A percentile compares a stretch with the other conserved stretches of the same genome.
Evolutionary conservation across 805 yeast genomes (phyloP).

Genomic region (Metschnikowia anglica): DNA sequence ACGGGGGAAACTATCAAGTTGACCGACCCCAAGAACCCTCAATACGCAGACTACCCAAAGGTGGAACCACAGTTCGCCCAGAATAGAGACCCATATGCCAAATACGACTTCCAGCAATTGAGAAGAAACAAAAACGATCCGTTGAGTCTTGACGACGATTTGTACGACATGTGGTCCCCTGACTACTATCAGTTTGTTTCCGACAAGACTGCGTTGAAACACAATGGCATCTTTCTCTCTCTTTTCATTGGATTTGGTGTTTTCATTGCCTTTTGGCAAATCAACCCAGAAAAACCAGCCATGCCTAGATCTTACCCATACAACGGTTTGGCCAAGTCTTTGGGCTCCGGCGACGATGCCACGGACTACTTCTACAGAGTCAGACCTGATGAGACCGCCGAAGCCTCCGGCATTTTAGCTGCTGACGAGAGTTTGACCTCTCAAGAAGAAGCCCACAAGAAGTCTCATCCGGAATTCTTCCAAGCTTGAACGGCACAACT

Average conservation of each 20-base stretch:
- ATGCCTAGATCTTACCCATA: constrained; percentile 73
- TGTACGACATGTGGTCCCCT: constrained; percentile 83
- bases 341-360: constrained; percentile 55
- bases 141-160: constrained; percentile 67
- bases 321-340: constrained; percentile 70
- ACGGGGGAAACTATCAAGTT: constrained; percentile 40
- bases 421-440: constrained; percentile 29
- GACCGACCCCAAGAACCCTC: constrained; percentile 44
- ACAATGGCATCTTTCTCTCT: constrained; percentile 51
- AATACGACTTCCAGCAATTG: constrained; percentile 77
- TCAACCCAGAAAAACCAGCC: constrained; percentile 65
- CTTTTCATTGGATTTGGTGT: constrained; percentile 45
- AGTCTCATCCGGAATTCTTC: constrained; percentile 39
- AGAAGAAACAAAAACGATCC: constrained; percentile 78
- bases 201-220: constrained; percentile 59
- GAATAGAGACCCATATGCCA: constrained; percentile 65
- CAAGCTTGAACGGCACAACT: constrained; percentile 5
- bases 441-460: constrained; percentile 33
- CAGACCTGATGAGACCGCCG: constrained; percentile 41
- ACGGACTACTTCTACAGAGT: constrained; percentile 39
- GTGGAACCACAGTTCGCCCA: constrained; percentile 61
- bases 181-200: constrained; percentile 63
- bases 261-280: constrained; percentile 44
- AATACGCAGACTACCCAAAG: constrained; percentile 59
- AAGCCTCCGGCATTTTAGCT: constrained; percentile 36